A percentile compares a stretch with the other conserved stretches of the same genome.
Conservation (phyloP, 495 filamentous ascomycete species). For the Trypethelium eluteriae region DNA sequence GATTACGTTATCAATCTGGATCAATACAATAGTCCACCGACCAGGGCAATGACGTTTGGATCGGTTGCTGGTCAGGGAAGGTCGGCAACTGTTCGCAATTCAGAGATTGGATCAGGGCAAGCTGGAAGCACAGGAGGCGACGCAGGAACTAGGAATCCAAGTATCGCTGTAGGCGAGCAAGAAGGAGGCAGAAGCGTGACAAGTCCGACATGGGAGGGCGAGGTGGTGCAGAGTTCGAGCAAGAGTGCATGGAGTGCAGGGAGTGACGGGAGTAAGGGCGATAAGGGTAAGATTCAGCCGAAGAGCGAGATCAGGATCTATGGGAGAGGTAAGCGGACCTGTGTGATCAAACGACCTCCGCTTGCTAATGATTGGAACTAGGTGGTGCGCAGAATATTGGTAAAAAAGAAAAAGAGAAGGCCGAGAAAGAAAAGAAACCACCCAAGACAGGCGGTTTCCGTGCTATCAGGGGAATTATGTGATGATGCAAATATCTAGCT, state of each 20-base stretch:
- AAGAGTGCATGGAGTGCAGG: conserved; percentile 29
- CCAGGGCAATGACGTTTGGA: conserved; percentile 4
- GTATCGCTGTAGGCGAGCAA: not conserved
- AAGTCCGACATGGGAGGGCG: conserved; percentile 19
- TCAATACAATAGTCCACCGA: not conserved
- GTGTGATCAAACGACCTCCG: not conserved
- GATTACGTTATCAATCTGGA: conserved; percentile 9
- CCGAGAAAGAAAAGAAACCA: conserved; percentile 12
- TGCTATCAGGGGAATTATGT: conserved; percentile 14
- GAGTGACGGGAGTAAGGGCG: conserved; percentile 22
- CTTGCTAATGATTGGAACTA: conserved; percentile 5
- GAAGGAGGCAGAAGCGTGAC: conserved; percentile 15
- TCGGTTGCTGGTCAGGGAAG: conserved; percentile 9
- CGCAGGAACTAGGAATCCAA: conserved; percentile 14
- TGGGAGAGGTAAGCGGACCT: conserved; percentile 33
- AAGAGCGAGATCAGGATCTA: conserved; percentile 34
- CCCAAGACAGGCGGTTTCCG: conserved; percentile 13
- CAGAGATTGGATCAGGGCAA: not conserved
- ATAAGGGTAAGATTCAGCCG: conserved; percentile 30
- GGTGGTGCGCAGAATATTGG: conserved; percentile 33
- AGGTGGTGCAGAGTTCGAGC: conserved; percentile 19
- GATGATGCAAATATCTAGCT: not conserved
- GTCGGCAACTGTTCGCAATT: not conserved
- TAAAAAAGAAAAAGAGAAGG: conserved; percentile 23
- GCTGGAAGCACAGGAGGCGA: not conserved